These are phyloP conservation scores for Sanguinoderma infundibulare DNA, from an alignment of 1,284 basidiomycete species.

Conservation along the genomic window DNA sequence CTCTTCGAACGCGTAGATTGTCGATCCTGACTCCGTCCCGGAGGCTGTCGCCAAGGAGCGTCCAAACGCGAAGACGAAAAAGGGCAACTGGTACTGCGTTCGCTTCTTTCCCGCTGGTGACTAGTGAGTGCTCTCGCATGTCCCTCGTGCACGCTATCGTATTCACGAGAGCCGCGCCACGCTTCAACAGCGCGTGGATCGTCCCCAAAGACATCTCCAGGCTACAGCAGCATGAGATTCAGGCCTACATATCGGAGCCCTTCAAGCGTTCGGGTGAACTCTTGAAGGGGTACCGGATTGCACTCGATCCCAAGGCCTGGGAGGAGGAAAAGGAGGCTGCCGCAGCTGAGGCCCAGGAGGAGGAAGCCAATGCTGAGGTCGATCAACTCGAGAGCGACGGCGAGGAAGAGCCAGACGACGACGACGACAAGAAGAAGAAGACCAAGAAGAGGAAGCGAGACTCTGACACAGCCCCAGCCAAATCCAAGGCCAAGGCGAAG, in stretches of 20 bases:
- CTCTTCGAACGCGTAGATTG: constrained; percentile 54
- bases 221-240: constrained; percentile 82
- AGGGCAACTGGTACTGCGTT: constrained; percentile 76
- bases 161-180: background rate
- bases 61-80: constrained; percentile 62
- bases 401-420: constrained; percentile 59
- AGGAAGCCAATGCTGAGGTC: constrained; percentile 67
- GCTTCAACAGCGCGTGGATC: constrained; percentile 77
- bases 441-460: constrained; percentile 57
- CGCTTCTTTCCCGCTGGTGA: constrained; percentile 92
- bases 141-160: constrained; percentile 9
- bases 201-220: constrained; percentile 82
- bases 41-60: constrained; percentile 67
- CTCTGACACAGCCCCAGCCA: constrained; percentile 41
- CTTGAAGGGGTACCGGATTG: constrained; percentile 80
- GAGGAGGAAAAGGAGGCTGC: constrained; percentile 58
- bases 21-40: constrained; percentile 73
- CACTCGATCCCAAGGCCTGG: constrained; percentile 83
- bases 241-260: constrained; percentile 78
- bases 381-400: constrained; percentile 71
- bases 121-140: constrained; percentile 64
- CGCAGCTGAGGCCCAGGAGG: constrained; percentile 52
- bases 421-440: constrained; percentile 49
- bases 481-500: constrained; percentile 56
- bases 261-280: constrained; percentile 81